A percentile compares a stretch with the other conserved stretches of the same genome.
These are phyloP conservation scores for Cyberlindnera euphorbiiphila DNA, from an alignment of 805 yeast genomes.

Conservation along the genomic window DNA sequence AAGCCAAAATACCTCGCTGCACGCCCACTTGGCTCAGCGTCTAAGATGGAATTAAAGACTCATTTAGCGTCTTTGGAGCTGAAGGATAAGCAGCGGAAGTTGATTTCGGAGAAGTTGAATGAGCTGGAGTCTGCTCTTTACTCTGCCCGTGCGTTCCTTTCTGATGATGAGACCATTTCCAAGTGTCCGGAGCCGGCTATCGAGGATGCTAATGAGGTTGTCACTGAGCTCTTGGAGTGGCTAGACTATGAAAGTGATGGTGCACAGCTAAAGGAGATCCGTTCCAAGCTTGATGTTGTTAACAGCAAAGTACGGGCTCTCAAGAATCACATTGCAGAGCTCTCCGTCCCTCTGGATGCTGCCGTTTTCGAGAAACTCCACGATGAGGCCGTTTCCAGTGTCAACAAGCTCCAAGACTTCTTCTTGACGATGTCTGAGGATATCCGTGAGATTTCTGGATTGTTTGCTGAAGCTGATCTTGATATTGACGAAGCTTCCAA, in stretches of 20 bases:
- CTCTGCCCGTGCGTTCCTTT: constrained; percentile 56
- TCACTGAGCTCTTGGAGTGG: constrained; percentile 65
- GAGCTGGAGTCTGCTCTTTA: constrained; percentile 72
- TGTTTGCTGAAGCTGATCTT: constrained; percentile 42
- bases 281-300: constrained; percentile 29
- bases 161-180: constrained; percentile 44
- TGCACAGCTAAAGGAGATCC: constrained; percentile 39
- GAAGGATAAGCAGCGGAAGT: constrained; percentile 51
- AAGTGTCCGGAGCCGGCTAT: too few relatives aligned
- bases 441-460: constrained; percentile 37
- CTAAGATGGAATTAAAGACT: constrained; percentile 41
- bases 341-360: constrained; percentile 43
- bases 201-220: constrained; percentile 34
- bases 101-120: constrained; percentile 59
- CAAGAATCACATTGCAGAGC: constrained; percentile 37
- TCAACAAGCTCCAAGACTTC: constrained; percentile 41
- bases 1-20: constrained; percentile 37
- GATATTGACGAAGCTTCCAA: constrained; percentile 51
- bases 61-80: constrained; percentile 51
- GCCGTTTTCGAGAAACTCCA: constrained; percentile 42
- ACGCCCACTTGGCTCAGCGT: constrained; percentile 44
- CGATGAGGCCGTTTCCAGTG: constrained; percentile 38
- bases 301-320: constrained; percentile 30
- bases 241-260: constrained; percentile 65
- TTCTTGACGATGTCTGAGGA: constrained; percentile 44